Conservation (phyloP, 768 basidiomycete genomes). For the Kwoniella bestiolae region DNA sequence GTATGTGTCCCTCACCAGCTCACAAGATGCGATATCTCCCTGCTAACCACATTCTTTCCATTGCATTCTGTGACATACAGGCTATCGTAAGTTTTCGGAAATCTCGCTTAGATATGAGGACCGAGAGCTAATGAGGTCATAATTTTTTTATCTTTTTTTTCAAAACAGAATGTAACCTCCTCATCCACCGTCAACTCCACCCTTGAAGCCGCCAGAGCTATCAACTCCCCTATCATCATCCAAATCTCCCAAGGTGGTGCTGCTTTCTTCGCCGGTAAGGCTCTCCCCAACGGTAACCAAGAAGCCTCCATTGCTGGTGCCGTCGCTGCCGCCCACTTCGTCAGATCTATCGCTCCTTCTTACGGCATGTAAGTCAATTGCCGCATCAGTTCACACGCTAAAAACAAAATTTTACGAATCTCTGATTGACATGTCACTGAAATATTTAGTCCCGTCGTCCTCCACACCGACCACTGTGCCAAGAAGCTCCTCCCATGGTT, state of each 20-base stretch:
- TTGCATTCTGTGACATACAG: conserved; percentile 27
- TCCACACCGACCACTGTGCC: conserved; percentile 99
- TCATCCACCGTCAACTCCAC: conserved; percentile 93
- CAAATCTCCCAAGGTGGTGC: conserved; percentile 97
- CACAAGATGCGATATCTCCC: not conserved
- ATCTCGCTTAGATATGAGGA: conserved; percentile 1
- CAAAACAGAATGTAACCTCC: conserved; percentile 76
- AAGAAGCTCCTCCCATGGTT: conserved; percentile 98
- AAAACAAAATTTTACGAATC: not conserved
- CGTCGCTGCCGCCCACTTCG: conserved; percentile 85
- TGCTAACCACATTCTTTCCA: not conserved
- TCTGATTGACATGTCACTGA: not conserved
- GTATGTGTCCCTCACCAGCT: conserved; percentile 45
- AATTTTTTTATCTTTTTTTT: not conserved
- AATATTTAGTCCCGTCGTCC: conserved; percentile 78
- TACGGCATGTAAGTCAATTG: conserved; percentile 81
- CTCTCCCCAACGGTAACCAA: conserved; percentile 90
- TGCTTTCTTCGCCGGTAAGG: conserved; percentile 96
- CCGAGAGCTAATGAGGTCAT: not conserved
- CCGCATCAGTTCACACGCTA: not conserved
- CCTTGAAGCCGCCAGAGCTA: conserved; percentile 93
- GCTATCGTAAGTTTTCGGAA: conserved; percentile 58
- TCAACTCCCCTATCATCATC: conserved; percentile 96
- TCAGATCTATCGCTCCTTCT: conserved; percentile 80
- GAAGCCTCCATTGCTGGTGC: conserved; percentile 94